Base-by-base conservation (phyloP, 2,329 filamentous ascomycete genomes). In the Colletotrichum lupini region DNA sequence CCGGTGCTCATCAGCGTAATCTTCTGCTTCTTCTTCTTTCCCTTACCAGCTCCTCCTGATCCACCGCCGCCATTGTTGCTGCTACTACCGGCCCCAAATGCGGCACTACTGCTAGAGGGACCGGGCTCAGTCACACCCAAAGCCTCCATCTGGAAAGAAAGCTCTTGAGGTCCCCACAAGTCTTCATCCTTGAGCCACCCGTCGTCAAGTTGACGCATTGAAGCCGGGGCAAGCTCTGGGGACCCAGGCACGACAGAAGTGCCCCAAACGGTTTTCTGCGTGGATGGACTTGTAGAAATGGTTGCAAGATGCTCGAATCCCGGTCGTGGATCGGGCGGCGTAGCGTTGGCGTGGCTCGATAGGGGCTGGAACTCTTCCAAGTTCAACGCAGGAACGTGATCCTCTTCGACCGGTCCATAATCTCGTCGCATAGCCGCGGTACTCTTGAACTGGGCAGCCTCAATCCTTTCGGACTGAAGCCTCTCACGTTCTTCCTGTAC, bases 231-330 rank as follows among this genome's bases (percentile, higher is more conserved):
- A 32, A 91, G 78, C 12, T 89, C 87, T 2, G 92, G 90, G 4
- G 90, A 92, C 1, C 84, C 84, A 0, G 91, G 85, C 3, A 97
- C 84, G 0, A 89, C 91, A 4, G 90, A 87, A 0, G 96, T 98
- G n/a, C 96, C 96, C 96, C 96, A 98, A 0, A 98, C 94, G 0
- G 96, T 98, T 74, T 91, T 92, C 53, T 90, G 86, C 0, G 91
- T 90, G 7, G 91, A 92, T 0, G 95, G 95, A 75, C 94, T 97
- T 1, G 94, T 95, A 4, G 94, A 95, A 76, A 95, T 92, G 1
- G 92, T 92, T 0, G 94, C 93, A 26, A 97, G 83, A 2, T 90
- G 90, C 42, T 89, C 88, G 77, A 94, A 95, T 0, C 89, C 91
- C 14, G 87, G 86, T 24, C 90, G 86, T 60, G 88, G 86, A 52